Evolutionary conservation across 169 alveolate genomes (phyloP), one percentile per base, ranked within the genome.

Genomic region (Eimeria praecox): DNA sequence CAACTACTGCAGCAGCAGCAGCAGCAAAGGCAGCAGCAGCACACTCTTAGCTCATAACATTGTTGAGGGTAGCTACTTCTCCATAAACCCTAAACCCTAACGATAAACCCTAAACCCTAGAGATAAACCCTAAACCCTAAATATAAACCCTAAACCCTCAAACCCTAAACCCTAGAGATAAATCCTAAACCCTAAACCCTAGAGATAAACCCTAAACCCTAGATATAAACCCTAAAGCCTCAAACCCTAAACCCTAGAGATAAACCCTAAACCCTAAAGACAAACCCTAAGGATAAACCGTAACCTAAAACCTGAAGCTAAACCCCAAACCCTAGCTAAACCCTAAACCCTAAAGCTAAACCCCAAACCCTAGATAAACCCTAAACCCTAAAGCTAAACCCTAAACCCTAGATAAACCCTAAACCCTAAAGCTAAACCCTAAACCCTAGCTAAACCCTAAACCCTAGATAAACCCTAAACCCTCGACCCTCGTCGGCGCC

Each of bases 311-410:
- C 75, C 75, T 64, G 18, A 64, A 64, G 33, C 75, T 64, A 64
- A 64, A 64, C 75, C 75, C 75, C 24, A 64, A 9, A n/a, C 75
- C 24, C 75, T 64, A 12, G 56, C 56, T 10, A 64, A 64, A 18
- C 10, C 75, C 75, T 5, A 64, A 64, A 18, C 75, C 75, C 30
- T 24, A 64, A 64, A 18, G 5, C 8, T 35, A 69, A 69, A 69
- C 80, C 80, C 46, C 20, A 69, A 69, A 69, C 80, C 80, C 44
- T 35, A n/a, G 30, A 18, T 64, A 64, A 64, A 64, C 75, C 75
- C 75, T n/a, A 64, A 64, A 18, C 75, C 75, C 30, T 24, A 64
- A 64, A 18, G 5, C 8, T 35, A 69, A 69, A 69, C 80, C 80
- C 46, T 35, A 69, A 69, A 69, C 80, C 80, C 44, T 35, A n/a